Conservation (phyloP, 306 rosid genomes). For the Erythrophleum fordii region DNA sequence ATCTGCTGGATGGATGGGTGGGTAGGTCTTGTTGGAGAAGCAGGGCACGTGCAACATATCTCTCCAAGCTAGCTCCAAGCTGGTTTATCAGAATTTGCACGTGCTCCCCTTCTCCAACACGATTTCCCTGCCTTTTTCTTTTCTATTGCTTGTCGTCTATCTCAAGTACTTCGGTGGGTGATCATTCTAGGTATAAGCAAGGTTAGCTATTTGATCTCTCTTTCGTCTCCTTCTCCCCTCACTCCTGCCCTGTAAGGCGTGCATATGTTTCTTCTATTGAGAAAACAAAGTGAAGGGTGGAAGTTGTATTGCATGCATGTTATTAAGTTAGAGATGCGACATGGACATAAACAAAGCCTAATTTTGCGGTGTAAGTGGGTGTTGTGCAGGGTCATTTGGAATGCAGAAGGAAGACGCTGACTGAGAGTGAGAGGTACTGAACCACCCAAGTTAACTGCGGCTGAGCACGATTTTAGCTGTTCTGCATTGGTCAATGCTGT, state of each 20-base stretch:
- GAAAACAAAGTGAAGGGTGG: not conserved
- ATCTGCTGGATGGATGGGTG: conserved; percentile 47
- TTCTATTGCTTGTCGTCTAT: not conserved
- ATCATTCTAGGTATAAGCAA: not conserved
- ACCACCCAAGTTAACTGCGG: not conserved
- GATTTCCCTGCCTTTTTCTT: conserved; percentile 59
- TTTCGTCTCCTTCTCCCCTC: not conserved
- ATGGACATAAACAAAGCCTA: not conserved
- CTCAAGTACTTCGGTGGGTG: not conserved
- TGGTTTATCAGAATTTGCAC: conserved; percentile 56
- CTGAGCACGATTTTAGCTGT: not conserved
- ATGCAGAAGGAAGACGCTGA: not conserved
- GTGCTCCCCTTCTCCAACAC: conserved; percentile 98
- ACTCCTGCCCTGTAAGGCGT: not conserved
- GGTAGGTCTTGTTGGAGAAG: conserved; percentile 86
- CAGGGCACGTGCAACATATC: conserved; percentile 94
- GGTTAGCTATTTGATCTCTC: not conserved
- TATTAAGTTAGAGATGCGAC: not conserved
- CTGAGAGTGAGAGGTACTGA: not conserved
- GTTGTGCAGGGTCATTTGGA: conserved; percentile 8
- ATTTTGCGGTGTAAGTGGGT: not conserved
- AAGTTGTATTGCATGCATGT: not conserved
- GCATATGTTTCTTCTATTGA: not conserved
- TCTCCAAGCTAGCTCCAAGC: not conserved
- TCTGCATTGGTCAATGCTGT: not conserved